These are phyloP conservation scores for Agrocybe praecox DNA, from an alignment of 768 basidiomycete species.

Conservation along the genomic window DNA sequence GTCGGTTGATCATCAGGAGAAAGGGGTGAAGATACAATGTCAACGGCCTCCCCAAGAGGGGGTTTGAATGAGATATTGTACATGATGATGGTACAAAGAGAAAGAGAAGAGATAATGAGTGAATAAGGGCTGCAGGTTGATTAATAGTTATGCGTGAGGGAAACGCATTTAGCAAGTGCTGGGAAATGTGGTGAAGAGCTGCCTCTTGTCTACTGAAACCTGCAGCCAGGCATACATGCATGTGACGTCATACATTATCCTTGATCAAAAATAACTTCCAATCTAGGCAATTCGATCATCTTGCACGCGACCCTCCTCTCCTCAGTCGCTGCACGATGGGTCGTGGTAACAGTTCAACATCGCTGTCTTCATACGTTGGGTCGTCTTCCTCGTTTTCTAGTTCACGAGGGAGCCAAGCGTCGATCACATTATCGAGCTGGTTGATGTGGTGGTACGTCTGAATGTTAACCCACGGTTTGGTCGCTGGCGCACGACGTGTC, in stretches of 20 bases:
- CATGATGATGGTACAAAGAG: constrained; percentile 25
- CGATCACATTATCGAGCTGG: background rate
- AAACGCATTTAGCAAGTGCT: background rate
- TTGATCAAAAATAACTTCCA: background rate
- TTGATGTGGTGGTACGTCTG: constrained; percentile 10
- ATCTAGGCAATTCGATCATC: background rate
- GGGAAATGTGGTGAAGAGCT: background rate
- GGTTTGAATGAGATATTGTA: constrained; percentile 37
- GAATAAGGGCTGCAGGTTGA: background rate
- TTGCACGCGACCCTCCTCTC: constrained; percentile 4
- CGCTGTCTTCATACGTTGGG: constrained; percentile 26
- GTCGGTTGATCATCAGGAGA: constrained; percentile 18
- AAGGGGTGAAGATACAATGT: constrained; percentile 22
- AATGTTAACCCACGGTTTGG: constrained; percentile 8
- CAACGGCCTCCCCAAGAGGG: constrained; percentile 34
- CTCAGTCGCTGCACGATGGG: constrained; percentile 18
- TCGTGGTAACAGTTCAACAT: constrained; percentile 22
- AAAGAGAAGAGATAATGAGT: background rate
- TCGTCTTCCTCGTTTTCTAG: constrained; percentile 21
- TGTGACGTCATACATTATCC: constrained; percentile 1
- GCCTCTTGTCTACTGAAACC: constrained; percentile 3
- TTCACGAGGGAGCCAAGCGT: constrained; percentile 7
- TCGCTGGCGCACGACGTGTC: constrained; percentile 2
- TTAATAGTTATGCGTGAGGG: background rate
- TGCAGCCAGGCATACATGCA: background rate